Evolutionary conservation across 2,329 filamentous ascomycete genomes (phyloP).

Genomic region (Aschersonia sp.): DNA sequence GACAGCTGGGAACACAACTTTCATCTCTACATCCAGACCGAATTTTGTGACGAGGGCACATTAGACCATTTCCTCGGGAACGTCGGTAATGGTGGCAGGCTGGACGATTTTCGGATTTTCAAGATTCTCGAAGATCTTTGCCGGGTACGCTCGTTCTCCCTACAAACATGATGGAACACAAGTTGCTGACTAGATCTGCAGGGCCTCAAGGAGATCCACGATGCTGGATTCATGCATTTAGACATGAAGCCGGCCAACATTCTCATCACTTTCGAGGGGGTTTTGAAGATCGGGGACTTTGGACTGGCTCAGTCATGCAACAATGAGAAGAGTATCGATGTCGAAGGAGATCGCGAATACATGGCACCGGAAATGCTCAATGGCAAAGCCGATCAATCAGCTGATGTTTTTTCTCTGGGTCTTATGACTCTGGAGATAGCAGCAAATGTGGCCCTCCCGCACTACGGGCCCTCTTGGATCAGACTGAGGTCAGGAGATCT

Average conservation of each 20-base stretch:
- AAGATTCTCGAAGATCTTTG: conserved; percentile 85
- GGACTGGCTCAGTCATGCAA: conserved; percentile 71
- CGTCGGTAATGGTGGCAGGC: conserved; percentile 66
- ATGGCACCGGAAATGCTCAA: conserved; percentile 86
- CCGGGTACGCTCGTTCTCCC: conserved; percentile 41
- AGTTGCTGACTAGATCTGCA: conserved; percentile 18
- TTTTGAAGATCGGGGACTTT: conserved; percentile 77
- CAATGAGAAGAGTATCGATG: conserved; percentile 61
- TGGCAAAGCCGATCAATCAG: conserved; percentile 77
- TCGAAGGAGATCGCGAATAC: conserved; percentile 92
- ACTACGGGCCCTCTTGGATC: conserved; percentile 86
- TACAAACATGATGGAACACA: not conserved
- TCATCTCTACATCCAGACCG: conserved; percentile 91
- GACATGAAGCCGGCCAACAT: conserved; percentile 80
- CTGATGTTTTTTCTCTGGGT: conserved; percentile 87
- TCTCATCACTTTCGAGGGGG: conserved; percentile 67
- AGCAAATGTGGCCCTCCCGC: conserved; percentile 83
- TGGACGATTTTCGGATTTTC: conserved; percentile 98
- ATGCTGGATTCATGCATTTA: conserved; percentile 72
- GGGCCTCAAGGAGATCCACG: conserved; percentile 84
- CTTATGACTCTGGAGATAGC: conserved; percentile 92
- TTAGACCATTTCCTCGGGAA: conserved; percentile 74
- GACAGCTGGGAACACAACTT: conserved; percentile 79
- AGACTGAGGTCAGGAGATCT: conserved; percentile 81
- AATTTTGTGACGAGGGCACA: conserved; percentile 91